Evolutionary conservation across 106 monocot species (phyloP).

Genomic region (Dendrobium nobile): DNA sequence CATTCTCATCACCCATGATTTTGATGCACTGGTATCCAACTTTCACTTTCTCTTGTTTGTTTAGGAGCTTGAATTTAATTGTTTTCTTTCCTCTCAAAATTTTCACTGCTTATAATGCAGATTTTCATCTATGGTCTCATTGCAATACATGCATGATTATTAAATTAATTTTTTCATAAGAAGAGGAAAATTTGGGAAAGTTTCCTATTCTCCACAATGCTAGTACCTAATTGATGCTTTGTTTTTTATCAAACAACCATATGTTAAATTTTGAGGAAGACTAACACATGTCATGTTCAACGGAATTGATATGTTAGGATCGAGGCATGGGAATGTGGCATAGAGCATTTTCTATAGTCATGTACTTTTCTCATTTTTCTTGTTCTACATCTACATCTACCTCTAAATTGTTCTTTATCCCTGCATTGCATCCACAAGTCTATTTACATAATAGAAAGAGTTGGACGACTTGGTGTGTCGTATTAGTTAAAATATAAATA

Average conservation of each 20-base stretch:
- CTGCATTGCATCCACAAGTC: too few relatives aligned
- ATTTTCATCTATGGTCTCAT: background rate
- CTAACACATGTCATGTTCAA: too few relatives aligned
- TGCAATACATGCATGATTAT: background rate
- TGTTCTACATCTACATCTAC: too few relatives aligned
- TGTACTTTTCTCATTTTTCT: too few relatives aligned
- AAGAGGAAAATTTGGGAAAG: background rate
- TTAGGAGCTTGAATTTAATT: background rate
- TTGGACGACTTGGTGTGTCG: too few relatives aligned
- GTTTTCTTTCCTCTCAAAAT: background rate
- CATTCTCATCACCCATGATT: conserved; percentile 96
- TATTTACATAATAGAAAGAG: too few relatives aligned
- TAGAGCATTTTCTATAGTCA: too few relatives aligned
- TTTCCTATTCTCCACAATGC: background rate
- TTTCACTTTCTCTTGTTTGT: background rate
- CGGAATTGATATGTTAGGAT: too few relatives aligned
- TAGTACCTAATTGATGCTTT: background rate
- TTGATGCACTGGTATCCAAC: conserved; percentile 69
- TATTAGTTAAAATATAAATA: too few relatives aligned
- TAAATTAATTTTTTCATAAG: background rate
- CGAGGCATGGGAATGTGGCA: too few relatives aligned
- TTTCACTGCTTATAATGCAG: background rate
- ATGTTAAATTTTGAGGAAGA: background rate
- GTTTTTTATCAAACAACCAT: background rate
- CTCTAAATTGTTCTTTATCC: too few relatives aligned